These are phyloP conservation scores for Lachancea cidri DNA, from an alignment of 805 yeast species.

Conservation along the genomic window DNA sequence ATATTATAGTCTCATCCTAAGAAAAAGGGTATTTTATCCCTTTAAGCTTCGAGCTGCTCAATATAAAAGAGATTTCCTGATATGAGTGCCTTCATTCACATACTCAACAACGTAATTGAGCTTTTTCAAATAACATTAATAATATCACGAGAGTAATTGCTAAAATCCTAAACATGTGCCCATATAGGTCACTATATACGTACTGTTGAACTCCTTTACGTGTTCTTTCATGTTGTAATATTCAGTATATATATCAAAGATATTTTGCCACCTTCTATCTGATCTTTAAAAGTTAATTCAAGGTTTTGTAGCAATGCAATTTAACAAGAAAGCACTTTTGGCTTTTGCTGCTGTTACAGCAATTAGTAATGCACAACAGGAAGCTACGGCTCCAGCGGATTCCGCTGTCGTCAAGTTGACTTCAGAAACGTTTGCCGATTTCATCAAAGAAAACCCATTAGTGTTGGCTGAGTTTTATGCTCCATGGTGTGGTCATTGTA, in stretches of 20 bases:
- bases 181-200: background rate
- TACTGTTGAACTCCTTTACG: background rate
- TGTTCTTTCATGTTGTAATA: background rate
- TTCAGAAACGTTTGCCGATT: constrained; percentile 56
- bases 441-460: constrained; percentile 66
- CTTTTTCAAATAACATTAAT: too few relatives aligned
- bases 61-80: background rate
- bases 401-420: constrained; percentile 84
- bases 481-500: constrained; percentile 98
- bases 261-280: background rate
- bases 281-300: background rate
- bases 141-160: too few relatives aligned
- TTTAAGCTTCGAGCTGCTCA: background rate
- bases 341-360: constrained; percentile 23
- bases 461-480: constrained; percentile 87
- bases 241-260: too few relatives aligned
- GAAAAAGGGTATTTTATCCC: too few relatives aligned
- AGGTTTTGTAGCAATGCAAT: constrained; percentile 9
- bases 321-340: constrained; percentile 16
- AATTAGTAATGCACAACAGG: constrained; percentile 36
- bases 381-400: constrained; percentile 72
- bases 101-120: too few relatives aligned
- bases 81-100: too few relatives aligned
- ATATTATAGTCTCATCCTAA: too few relatives aligned
- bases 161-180: background rate